These are phyloP conservation scores for Mycena galopus DNA, from an alignment of 768 basidiomycete species.

Conservation along the genomic window DNA sequence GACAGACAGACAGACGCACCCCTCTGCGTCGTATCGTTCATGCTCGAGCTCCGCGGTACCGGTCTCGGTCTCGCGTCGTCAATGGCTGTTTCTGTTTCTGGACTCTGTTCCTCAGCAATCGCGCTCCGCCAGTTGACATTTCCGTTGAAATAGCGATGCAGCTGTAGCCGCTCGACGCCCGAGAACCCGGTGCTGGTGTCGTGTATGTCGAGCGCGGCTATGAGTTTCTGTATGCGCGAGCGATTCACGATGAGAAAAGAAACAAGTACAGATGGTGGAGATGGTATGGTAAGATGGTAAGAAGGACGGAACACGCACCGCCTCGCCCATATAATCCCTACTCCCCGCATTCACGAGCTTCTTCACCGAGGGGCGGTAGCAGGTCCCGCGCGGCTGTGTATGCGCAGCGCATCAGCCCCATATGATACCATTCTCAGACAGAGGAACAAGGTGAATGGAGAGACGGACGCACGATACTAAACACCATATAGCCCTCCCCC, in stretches of 20 bases:
- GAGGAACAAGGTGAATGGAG: background rate
- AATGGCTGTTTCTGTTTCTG: background rate
- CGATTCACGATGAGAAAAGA: background rate
- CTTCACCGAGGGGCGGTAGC: conserved; percentile 89
- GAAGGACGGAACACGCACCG: conserved; percentile 58
- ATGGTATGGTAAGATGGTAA: background rate
- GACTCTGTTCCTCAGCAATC: background rate
- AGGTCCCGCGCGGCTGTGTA: conserved; percentile 81
- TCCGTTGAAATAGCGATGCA: conserved; percentile 37
- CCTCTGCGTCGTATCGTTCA: background rate
- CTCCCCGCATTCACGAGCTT: conserved; percentile 89
- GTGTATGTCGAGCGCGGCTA: conserved; percentile 81
- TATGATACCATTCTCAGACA: background rate
- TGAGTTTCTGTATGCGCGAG: conserved; percentile 67
- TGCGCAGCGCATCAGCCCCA: background rate
- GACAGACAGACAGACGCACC: background rate
- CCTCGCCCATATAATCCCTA: conserved; percentile 93
- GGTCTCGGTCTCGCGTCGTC: background rate
- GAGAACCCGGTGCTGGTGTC: conserved; percentile 88
- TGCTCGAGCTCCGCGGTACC: background rate
- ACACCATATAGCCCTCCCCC: conserved; percentile 93
- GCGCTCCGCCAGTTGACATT: background rate
- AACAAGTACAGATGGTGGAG: too few relatives aligned
- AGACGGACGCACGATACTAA: conserved; percentile 80
- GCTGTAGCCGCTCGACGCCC: conserved; percentile 66